Evolutionary conservation across 2,329 filamentous ascomycete genomes (phyloP).

Genomic region (Hirsutella minnesotensis): DNA sequence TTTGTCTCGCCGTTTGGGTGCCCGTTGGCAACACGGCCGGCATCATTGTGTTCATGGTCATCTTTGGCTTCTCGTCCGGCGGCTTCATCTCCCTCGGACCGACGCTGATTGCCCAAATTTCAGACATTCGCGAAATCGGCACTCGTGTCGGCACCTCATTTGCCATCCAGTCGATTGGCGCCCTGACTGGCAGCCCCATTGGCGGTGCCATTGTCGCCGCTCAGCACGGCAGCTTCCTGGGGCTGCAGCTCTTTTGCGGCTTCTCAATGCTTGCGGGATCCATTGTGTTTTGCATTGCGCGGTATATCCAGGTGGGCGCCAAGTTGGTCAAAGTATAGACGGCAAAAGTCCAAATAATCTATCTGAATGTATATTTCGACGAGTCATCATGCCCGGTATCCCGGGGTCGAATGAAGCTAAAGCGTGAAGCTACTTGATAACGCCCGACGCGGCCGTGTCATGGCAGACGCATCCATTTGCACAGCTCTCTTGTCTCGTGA

Average conservation of each 20-base stretch:
- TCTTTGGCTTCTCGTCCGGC: conserved; percentile 60
- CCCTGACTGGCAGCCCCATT: conserved; percentile 56
- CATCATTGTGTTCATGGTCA: conserved; percentile 50
- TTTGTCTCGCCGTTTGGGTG: conserved; percentile 36
- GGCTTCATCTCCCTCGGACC: conserved; percentile 53
- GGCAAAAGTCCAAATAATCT: too few species aligned
- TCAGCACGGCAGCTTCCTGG: conserved; percentile 41
- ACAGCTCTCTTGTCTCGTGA: too few species aligned
- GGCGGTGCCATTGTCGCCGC: conserved; percentile 46
- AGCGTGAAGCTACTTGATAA: too few species aligned
- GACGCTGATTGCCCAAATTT: conserved; percentile 57
- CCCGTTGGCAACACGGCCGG: conserved; percentile 38
- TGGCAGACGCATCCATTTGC: too few species aligned
- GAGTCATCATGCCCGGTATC: too few species aligned
- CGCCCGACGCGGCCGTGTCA: too few species aligned
- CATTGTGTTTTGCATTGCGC: conserved; percentile 16
- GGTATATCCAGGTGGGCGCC: conserved; percentile 23
- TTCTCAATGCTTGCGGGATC: conserved; percentile 27
- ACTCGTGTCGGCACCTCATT: conserved; percentile 54
- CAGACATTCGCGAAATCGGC: conserved; percentile 57
- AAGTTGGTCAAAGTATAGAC: conserved; percentile 19
- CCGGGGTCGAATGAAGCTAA: too few species aligned
- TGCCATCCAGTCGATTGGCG: conserved; percentile 48
- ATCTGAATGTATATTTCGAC: too few species aligned
- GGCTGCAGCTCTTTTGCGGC: conserved; percentile 55